Percentiles rank a stretch among this genome's conserved stretches.
Conservation (phyloP, 1,284 basidiomycete species). For the Melampsora americana region DNA sequence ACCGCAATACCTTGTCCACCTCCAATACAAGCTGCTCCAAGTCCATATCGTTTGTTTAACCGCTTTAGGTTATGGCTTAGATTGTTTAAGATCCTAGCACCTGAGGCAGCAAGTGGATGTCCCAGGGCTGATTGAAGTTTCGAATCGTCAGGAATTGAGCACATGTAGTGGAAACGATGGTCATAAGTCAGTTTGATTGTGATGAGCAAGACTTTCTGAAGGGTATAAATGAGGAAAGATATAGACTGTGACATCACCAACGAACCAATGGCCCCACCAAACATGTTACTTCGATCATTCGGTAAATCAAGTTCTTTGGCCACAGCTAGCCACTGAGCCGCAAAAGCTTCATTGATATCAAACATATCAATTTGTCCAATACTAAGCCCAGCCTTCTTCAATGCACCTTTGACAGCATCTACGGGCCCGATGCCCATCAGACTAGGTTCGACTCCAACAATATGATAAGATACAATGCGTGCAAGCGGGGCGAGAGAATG, state of each 20-base stretch:
- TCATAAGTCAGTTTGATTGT: background rate
- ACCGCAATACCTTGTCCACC: constrained; percentile 58
- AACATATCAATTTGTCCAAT: constrained; percentile 60
- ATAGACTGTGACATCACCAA: background rate
- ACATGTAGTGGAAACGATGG: background rate
- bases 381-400: constrained; percentile 54
- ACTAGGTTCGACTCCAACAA: constrained; percentile 60
- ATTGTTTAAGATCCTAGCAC: constrained; percentile 60
- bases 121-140: constrained; percentile 56
- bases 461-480: constrained; percentile 68
- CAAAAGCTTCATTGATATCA: constrained; percentile 75
- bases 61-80: constrained; percentile 60
- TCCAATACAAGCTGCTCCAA: constrained; percentile 62
- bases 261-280: constrained; percentile 57
- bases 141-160: background rate
- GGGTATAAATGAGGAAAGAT: background rate
- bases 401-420: constrained; percentile 55
- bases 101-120: constrained; percentile 60
- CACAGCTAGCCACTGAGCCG: constrained; percentile 83
- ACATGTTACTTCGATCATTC: constrained; percentile 60
- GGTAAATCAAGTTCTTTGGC: constrained; percentile 79
- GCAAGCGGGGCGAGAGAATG: constrained; percentile 72
- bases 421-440: constrained; percentile 64
- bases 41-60: constrained; percentile 59
- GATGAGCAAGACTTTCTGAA: background rate